These are phyloP conservation scores for Chloranthus sessilifolius DNA, from an alignment of 164 flowering plant species.

Conservation along the genomic window DNA sequence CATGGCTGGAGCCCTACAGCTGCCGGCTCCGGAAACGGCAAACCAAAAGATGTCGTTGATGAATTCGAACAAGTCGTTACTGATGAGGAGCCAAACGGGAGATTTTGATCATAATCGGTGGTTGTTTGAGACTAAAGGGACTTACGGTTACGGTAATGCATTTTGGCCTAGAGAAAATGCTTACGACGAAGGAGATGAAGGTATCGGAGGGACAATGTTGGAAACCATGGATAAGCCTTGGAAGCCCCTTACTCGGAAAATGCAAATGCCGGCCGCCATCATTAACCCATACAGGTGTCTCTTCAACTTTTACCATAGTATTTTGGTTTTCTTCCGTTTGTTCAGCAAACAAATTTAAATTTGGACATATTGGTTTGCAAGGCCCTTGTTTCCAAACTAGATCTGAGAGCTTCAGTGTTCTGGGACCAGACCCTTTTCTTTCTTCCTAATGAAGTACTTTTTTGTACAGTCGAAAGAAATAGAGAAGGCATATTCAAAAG, in stretches of 20 bases:
- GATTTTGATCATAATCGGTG: conserved; percentile 82
- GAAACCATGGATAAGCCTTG: conserved; percentile 50
- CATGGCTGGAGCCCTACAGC: conserved; percentile 32
- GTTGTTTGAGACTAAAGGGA: conserved; percentile 78
- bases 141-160: conserved; percentile 77
- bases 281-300: conserved; percentile 76
- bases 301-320: background rate
- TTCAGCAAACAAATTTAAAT: background rate
- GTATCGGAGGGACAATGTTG: conserved; percentile 17
- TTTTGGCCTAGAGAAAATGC: conserved; percentile 51
- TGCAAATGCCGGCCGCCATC: conserved; percentile 43
- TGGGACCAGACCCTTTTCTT: too few species aligned
- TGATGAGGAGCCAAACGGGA: conserved; percentile 47
- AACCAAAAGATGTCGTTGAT: conserved; percentile 39
- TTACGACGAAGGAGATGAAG: conserved; percentile 28
- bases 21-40: conserved; percentile 33
- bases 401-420: too few species aligned
- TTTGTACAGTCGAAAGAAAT: too few species aligned
- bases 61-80: conserved; percentile 39
- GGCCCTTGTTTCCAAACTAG: too few species aligned
- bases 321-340: background rate
- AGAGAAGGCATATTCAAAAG: too few species aligned
- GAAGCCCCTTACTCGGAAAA: conserved; percentile 64
- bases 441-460: too few species aligned
- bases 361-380: background rate